A percentile compares a stretch with the other conserved stretches of the same genome.
Evolutionary conservation across 208 protist species (phyloP).

Genomic region (Acanthamoeba royreba): DNA sequence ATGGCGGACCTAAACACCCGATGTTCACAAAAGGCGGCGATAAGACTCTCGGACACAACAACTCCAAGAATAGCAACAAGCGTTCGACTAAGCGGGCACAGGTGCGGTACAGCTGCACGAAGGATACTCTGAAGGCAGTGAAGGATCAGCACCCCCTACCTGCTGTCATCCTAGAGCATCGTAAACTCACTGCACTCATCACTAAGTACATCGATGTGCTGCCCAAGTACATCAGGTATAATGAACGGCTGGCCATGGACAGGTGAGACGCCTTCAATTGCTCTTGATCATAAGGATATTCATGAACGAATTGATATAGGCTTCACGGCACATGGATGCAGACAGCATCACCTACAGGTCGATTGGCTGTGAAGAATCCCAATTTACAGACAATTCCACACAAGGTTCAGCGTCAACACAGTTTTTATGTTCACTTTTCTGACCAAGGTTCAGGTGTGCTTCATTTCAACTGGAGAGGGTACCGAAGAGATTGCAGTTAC

Average conservation of each 20-base stretch:
- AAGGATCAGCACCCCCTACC: slow-evolving; percentile 7
- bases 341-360: neutral
- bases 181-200: neutral
- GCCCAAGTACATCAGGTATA: slow-evolving; percentile 34
- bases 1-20: neutral
- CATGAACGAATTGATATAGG: no score
- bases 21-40: neutral
- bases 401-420: no score
- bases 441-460: neutral
- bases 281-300: no score
- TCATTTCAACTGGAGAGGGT: neutral
- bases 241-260: neutral
- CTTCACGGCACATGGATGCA: slow-evolving; percentile 21
- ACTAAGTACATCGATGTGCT: slow-evolving; percentile 49
- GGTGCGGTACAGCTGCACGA: no score
- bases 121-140: neutral
- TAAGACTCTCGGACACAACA: neutral
- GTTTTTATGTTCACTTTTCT: neutral
- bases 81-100: neutral
- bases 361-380: slow-evolving; percentile 22
- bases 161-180: neutral
- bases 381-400: slow-evolving; percentile 27
- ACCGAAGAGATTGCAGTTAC: neutral
- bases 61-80: slow-evolving; percentile 1
- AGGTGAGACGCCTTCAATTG: neutral